These are phyloP conservation scores for Celoporthe dispersa DNA, from an alignment of 2,329 filamentous ascomycete species.

Conservation along the genomic window DNA sequence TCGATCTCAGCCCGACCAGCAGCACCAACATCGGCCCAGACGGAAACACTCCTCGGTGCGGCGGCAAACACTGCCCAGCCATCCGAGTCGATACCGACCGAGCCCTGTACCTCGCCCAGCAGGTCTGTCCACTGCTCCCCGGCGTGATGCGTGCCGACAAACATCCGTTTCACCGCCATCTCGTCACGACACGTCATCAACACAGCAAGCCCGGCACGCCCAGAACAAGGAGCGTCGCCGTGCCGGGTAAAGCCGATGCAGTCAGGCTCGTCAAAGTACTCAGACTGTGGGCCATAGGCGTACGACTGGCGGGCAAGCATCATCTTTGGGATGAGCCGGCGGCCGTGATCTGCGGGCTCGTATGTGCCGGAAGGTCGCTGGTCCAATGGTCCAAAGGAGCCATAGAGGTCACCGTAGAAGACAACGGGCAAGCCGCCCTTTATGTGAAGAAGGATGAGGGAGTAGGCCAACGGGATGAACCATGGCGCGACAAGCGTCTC, in stretches of 20 bases:
- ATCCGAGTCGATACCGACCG: conserved; percentile 59
- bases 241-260: conserved; percentile 63
- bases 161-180: conserved; percentile 59
- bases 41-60: conserved; percentile 56
- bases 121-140: conserved; percentile 69
- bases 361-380: conserved; percentile 42
- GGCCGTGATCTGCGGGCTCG: conserved; percentile 47
- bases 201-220: conserved; percentile 59
- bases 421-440: conserved; percentile 66
- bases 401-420: conserved; percentile 73
- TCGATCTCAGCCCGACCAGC: conserved; percentile 1
- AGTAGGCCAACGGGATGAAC: conserved; percentile 71
- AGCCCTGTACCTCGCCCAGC: conserved; percentile 44
- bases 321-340: conserved; percentile 54
- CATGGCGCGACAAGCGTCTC: conserved; percentile 61
- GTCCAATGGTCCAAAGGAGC: conserved; percentile 50
- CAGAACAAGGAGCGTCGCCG: conserved; percentile 53
- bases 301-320: conserved; percentile 67
- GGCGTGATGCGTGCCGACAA: conserved; percentile 60
- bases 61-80: conserved; percentile 65
- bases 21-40: conserved; percentile 58
- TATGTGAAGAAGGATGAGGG: conserved; percentile 67
- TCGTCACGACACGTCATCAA: conserved; percentile 58
- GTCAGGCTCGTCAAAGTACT: conserved; percentile 64
- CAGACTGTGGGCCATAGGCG: conserved; percentile 66